These are phyloP conservation scores for Pichia phayaonensis DNA, from an alignment of 805 yeast genomes.

Conservation along the genomic window DNA sequence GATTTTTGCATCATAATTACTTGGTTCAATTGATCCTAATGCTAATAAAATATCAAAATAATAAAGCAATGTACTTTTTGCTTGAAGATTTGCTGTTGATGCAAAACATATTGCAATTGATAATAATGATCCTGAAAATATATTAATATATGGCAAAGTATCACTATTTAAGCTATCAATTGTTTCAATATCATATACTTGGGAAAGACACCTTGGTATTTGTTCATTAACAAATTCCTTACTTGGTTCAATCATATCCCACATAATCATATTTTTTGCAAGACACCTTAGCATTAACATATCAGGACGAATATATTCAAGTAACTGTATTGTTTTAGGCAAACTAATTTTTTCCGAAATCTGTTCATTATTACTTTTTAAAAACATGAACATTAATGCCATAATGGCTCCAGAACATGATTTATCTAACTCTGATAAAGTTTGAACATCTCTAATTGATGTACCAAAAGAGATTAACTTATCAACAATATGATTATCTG, in stretches of 20 bases:
- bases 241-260: slow-evolving; percentile 52
- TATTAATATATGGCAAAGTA: slow-evolving; percentile 52
- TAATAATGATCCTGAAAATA: slow-evolving; percentile 66
- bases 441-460: slow-evolving; percentile 55
- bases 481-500: slow-evolving; percentile 60
- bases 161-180: slow-evolving; percentile 44
- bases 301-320: slow-evolving; percentile 77
- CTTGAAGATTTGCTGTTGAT: slow-evolving; percentile 50
- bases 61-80: slow-evolving; percentile 46
- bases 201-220: slow-evolving; percentile 41
- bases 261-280: slow-evolving; percentile 58
- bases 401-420: slow-evolving; percentile 68
- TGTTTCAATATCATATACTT: slow-evolving; percentile 23
- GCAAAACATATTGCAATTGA: slow-evolving; percentile 73
- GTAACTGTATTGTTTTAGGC: slow-evolving; percentile 50
- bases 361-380: slow-evolving; percentile 53
- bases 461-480: slow-evolving; percentile 49
- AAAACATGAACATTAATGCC: slow-evolving; percentile 66
- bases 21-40: slow-evolving; percentile 35
- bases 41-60: slow-evolving; percentile 46
- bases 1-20: slow-evolving; percentile 50
- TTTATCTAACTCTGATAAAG: slow-evolving; percentile 49
- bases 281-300: slow-evolving; percentile 57
- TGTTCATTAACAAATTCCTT: slow-evolving; percentile 50
- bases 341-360: slow-evolving; percentile 56